Conservation (phyloP, 1,284 basidiomycete genomes). For the Apiotrichum siamense region DNA sequence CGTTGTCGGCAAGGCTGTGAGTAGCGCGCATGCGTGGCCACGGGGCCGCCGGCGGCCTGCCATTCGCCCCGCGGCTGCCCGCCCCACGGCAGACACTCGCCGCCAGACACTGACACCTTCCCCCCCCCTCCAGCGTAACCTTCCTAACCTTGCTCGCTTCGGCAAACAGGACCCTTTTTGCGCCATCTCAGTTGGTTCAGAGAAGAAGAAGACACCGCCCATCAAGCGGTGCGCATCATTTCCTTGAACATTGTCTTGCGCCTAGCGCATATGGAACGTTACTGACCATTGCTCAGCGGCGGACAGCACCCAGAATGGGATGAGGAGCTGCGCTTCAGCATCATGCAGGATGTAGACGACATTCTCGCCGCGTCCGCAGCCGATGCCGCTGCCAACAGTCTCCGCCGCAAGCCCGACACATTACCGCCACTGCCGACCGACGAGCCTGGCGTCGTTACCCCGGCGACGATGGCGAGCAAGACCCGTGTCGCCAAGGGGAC, state of each 20-base stretch:
- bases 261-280: too few relatives aligned
- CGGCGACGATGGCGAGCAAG: slow-evolving; percentile 49
- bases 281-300: slow-evolving; percentile 52
- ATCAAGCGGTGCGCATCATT: slow-evolving; percentile 58
- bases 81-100: neutral
- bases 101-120: neutral
- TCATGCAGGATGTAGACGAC: slow-evolving; percentile 73
- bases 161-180: slow-evolving; percentile 99
- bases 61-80: neutral
- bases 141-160: slow-evolving; percentile 88
- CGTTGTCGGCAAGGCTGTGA: slow-evolving; percentile 89
- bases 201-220: slow-evolving; percentile 77
- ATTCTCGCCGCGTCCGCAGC: slow-evolving; percentile 52
- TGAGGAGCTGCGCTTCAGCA: slow-evolving; percentile 89
- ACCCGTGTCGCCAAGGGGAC: slow-evolving; percentile 1
- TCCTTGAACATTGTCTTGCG: neutral
- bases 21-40: slow-evolving; percentile 48
- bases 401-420: slow-evolving; percentile 5
- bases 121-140: slow-evolving; percentile 62
- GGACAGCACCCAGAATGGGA: slow-evolving; percentile 99
- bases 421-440: slow-evolving; percentile 10
- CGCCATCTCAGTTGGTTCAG: slow-evolving; percentile 66
- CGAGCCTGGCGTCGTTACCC: slow-evolving; percentile 33
- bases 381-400: slow-evolving; percentile 51
- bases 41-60: too few relatives aligned